Base-by-base conservation (phyloP, 331 rosid genomes). In the Quercus tomentella region DNA sequence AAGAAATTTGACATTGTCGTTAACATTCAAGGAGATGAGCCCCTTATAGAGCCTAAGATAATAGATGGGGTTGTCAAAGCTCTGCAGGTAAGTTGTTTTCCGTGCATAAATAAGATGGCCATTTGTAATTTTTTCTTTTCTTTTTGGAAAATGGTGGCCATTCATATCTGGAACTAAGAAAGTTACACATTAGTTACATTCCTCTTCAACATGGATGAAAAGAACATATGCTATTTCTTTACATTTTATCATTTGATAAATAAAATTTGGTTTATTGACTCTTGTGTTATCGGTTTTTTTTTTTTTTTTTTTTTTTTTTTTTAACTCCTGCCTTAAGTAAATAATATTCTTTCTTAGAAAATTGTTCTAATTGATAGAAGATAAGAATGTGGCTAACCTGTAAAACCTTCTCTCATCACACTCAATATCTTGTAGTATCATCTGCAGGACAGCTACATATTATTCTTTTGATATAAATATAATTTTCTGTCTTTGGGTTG, bases 21-120 rank as follows among this genome's bases (percentile, higher is more conserved):
- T 78, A 95, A 95, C 83, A 95, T 95, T 84, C 99, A 95, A 57
- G 99, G 97, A 56, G 97, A 95, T 82, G 99, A 95, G 68, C 99
- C 99, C 75, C 98, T 95, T 80, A 43, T 93, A 66, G 97, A 95
- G 73, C 99, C 98, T 51, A 97, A 91, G 85, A 93, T 91, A 76
- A 95, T 95, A 15, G 93, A 95, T 52, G 97, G 98, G 28, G 80
- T 95, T 43, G 98, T 93, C 67, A 90, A 95, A 88, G 96, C 98
- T 52, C 82, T 95, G 82, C 99, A 95, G 93, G 99, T 91, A 79
- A 33, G 17, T 25, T 76, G 8, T 35, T 70, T 7, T 16, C 23
- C 18, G 57, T 57, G 45, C 15, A 56, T 33, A 23, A 41, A 41
- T 9, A 41, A 9, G 49, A 41, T 41, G 49, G 49, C 14, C 14